These are phyloP conservation scores for Sclerotinia glacialis DNA, from an alignment of 2,329 filamentous ascomycete species.

Conservation along the genomic window DNA sequence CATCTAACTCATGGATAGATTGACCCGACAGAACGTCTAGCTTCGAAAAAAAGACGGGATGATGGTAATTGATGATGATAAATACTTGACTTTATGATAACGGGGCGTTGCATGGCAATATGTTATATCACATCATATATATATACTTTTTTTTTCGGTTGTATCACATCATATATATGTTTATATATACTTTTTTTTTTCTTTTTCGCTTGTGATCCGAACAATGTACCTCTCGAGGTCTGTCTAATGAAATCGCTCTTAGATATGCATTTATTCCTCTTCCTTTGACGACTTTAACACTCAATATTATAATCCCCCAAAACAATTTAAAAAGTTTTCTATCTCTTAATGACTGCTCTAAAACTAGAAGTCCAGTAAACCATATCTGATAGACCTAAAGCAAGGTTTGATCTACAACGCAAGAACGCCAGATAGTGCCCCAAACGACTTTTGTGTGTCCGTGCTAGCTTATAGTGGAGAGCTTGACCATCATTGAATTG, in stretches of 20 bases:
- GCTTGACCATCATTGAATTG: neutral
- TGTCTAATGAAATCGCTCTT: neutral
- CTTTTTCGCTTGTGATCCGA: constrained; percentile 1
- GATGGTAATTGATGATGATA: neutral
- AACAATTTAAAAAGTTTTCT: too few relatives aligned
- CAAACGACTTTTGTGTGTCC: neutral
- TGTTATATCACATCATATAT: neutral
- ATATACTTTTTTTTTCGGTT: too few relatives aligned
- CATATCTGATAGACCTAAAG: constrained; percentile 3
- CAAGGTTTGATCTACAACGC: neutral
- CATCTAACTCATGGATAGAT: neutral
- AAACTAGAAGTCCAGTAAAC: neutral
- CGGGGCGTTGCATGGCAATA: constrained; percentile 1
- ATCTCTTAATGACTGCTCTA: neutral
- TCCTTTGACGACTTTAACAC: neutral
- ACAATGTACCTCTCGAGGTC: neutral
- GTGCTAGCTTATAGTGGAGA: neutral
- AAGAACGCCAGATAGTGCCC: neutral
- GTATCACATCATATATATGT: too few relatives aligned
- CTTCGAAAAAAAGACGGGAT: neutral
- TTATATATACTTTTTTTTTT: too few relatives aligned
- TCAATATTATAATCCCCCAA: neutral
- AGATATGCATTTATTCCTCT: neutral
- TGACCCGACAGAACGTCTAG: neutral
- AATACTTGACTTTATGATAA: neutral